A percentile compares a stretch with the other conserved stretches of the same genome.
These are phyloP conservation scores for Tephrocybe sp. DNA, from an alignment of 768 basidiomycete genomes.

Conservation along the genomic window DNA sequence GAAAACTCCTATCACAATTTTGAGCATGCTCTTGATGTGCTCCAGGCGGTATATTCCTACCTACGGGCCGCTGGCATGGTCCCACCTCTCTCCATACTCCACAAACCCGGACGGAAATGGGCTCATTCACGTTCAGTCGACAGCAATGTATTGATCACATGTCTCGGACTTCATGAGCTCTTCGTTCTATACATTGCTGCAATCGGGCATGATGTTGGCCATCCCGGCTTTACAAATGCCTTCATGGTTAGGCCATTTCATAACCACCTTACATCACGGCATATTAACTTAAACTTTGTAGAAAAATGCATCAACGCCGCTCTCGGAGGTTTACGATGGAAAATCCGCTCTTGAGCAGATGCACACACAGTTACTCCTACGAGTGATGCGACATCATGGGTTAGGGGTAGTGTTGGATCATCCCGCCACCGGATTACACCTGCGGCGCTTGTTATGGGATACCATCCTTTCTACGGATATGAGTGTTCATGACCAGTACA, in stretches of 20 bases:
- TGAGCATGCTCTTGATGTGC: constrained; percentile 92
- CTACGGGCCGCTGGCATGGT: constrained; percentile 76
- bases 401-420: constrained; percentile 67
- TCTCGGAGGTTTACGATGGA: constrained; percentile 86
- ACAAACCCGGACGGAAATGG: constrained; percentile 48
- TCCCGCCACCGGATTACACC: constrained; percentile 40
- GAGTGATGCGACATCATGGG: constrained; percentile 78
- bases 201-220: constrained; percentile 96
- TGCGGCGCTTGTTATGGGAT: constrained; percentile 74
- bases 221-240: constrained; percentile 90
- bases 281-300: constrained; percentile 27
- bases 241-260: constrained; percentile 75
- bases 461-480: constrained; percentile 94
- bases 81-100: constrained; percentile 70
- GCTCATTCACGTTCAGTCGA: constrained; percentile 33
- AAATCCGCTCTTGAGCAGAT: constrained; percentile 89
- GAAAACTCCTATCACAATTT: constrained; percentile 98
- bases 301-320: constrained; percentile 92
- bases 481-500: constrained; percentile 85
- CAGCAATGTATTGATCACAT: constrained; percentile 37
- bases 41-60: constrained; percentile 90
- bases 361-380: constrained; percentile 80
- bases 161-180: constrained; percentile 65
- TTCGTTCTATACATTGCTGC: constrained; percentile 87
- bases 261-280: neutral